A percentile compares a stretch with the other conserved stretches of the same genome.
Evolutionary conservation across 495 filamentous ascomycete genomes (phyloP).

Genomic region (Massariosphaeria phaeospora): DNA sequence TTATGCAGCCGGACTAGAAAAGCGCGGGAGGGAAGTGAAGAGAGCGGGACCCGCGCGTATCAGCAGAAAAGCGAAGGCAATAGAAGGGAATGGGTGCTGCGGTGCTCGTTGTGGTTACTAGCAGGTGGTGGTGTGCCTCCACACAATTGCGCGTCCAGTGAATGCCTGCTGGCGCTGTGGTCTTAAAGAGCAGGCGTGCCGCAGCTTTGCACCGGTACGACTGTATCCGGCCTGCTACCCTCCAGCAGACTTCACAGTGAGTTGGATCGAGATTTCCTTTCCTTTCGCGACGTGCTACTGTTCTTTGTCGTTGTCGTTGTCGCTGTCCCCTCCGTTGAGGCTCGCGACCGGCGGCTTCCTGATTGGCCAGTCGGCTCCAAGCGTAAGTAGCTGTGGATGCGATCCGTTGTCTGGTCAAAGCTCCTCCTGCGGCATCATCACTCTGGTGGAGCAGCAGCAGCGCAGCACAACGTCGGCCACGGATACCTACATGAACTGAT

Average conservation of each 20-base stretch:
- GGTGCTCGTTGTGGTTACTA: background rate
- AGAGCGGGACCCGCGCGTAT: background rate
- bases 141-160: slow-evolving; percentile 28
- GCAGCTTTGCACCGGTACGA: background rate
- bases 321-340: background rate
- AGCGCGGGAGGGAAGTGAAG: background rate
- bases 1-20: slow-evolving; percentile 6
- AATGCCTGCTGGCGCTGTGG: slow-evolving; percentile 20
- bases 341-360: too few relatives aligned
- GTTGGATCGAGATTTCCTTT: background rate
- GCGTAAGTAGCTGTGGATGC: too few relatives aligned
- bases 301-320: background rate
- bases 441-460: slow-evolving; percentile 3
- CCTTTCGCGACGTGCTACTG: background rate
- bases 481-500: slow-evolving; percentile 27
- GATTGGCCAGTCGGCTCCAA: too few relatives aligned
- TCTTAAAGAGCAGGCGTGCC: slow-evolving; percentile 3
- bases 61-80: background rate
- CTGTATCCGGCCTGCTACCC: too few relatives aligned
- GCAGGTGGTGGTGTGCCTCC: background rate
- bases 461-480: slow-evolving; percentile 5
- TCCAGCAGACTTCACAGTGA: background rate
- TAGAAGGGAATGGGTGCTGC: background rate
- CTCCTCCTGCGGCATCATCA: slow-evolving; percentile 9
- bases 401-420: too few relatives aligned